phyloP scores from a whole-genome alignment of 2,329 filamentous ascomycete species.

The Zarea fungicola region DNA sequence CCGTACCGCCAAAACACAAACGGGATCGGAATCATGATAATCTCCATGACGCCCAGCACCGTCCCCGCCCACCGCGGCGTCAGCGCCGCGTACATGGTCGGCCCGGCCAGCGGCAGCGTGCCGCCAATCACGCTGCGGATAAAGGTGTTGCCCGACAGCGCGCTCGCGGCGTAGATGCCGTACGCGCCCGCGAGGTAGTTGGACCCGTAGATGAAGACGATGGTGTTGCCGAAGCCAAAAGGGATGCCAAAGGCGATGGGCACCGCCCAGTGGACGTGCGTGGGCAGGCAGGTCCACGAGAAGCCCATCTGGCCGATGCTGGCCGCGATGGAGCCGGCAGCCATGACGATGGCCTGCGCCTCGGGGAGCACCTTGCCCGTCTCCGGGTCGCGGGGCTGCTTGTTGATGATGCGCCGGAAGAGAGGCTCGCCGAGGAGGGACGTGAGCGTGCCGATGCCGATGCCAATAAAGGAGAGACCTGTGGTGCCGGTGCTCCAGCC shows the following conservation, averaged over 20 bases:
- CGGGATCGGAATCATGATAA: conserved; percentile 67
- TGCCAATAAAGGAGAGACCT: conserved; percentile 69
- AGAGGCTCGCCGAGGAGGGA: conserved; percentile 59
- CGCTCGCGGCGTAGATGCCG: conserved; percentile 70
- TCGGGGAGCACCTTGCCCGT: conserved; percentile 69
- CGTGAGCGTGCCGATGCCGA: conserved; percentile 54
- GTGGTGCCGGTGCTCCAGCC: conserved; percentile 69
- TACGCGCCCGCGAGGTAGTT: conserved; percentile 73
- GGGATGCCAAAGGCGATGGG: conserved; percentile 69
- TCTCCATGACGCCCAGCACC: conserved; percentile 62
- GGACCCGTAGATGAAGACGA: conserved; percentile 70
- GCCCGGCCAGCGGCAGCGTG: conserved; percentile 65
- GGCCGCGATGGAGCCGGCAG: conserved; percentile 64
- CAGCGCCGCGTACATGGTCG: conserved; percentile 59
- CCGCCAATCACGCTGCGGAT: conserved; percentile 64
- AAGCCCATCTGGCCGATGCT: conserved; percentile 78
- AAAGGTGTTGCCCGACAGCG: conserved; percentile 69
- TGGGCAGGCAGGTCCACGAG: conserved; percentile 72
- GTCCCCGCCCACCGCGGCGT: conserved; percentile 71
- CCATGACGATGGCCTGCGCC: conserved; percentile 70
- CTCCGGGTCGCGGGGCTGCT: conserved; percentile 62
- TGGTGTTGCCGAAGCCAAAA: conserved; percentile 67
- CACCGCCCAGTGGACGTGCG: conserved; percentile 67
- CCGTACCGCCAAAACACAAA: conserved; percentile 63
- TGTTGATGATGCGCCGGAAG: conserved; percentile 68